Conservation (phyloP, 2,329 filamentous ascomycete species). For the Claviceps arundinis region DNA sequence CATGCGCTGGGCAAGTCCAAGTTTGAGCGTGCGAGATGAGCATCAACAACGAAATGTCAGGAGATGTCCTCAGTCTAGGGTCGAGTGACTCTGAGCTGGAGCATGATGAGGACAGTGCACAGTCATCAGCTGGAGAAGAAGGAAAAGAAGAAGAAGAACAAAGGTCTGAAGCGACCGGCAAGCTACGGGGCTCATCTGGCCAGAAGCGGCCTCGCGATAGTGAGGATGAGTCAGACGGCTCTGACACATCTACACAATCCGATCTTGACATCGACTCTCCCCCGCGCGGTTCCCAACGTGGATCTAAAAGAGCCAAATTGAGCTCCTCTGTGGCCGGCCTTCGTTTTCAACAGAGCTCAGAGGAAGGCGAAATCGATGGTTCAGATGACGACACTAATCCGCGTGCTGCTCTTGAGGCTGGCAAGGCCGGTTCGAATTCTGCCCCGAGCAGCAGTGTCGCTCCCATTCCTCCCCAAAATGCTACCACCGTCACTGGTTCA, state of each 20-base stretch:
- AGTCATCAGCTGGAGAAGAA: not conserved
- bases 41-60: not conserved
- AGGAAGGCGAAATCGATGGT: conserved; percentile 23
- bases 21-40: not conserved
- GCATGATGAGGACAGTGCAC: not conserved
- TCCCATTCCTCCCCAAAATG: not conserved
- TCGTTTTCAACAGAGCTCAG: conserved; percentile 9
- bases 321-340: conserved; percentile 4
- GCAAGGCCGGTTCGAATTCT: not conserved
- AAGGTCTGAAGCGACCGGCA: not conserved
- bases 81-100: conserved; percentile 4
- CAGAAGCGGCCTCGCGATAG: conserved; percentile 1
- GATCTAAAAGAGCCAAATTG: conserved; percentile 11
- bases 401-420: conserved; percentile 5
- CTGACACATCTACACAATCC: conserved; percentile 2
- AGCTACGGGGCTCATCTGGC: not conserved
- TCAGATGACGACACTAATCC: conserved; percentile 5
- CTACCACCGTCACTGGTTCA: not conserved
- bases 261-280: not conserved
- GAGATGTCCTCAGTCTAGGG: conserved; percentile 2
- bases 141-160: not conserved
- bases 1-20: not conserved
- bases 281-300: conserved; percentile 1
- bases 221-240: conserved; percentile 2
- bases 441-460: not conserved